Percentiles rank a stretch among this genome's conserved stretches.
phyloP scores from a whole-genome alignment of 2,329 filamentous ascomycete species.

The Aspergillus sojae region DNA sequence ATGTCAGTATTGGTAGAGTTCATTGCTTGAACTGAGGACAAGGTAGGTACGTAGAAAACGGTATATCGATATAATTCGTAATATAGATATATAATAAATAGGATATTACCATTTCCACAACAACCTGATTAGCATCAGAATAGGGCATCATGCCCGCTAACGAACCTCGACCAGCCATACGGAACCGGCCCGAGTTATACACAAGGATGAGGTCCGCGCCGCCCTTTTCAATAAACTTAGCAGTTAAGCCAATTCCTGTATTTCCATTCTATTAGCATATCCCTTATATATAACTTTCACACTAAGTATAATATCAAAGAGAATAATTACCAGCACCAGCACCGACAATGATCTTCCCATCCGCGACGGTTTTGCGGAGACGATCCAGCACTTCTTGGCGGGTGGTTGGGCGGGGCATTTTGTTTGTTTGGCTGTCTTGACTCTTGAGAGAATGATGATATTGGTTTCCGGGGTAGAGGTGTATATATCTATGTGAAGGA shows the following conservation, averaged over 20 bases:
- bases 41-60: not conserved
- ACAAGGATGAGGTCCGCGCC: constrained; percentile 71
- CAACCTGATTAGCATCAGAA: constrained; percentile 70
- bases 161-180: constrained; percentile 72
- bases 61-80: not conserved
- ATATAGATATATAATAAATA: too few relatives aligned
- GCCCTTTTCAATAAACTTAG: constrained; percentile 70
- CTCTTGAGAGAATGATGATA: not conserved
- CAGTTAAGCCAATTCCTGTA: constrained; percentile 68
- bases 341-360: constrained; percentile 65
- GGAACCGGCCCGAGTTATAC: constrained; percentile 72
- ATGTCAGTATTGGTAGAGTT: not conserved
- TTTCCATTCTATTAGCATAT: not conserved
- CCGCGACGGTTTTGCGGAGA: constrained; percentile 57
- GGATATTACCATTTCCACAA: constrained; percentile 63
- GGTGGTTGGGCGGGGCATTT: constrained; percentile 61
- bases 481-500: not conserved
- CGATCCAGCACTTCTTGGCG: constrained; percentile 58
- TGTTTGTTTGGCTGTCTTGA: constrained; percentile 5
- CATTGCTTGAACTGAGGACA: not conserved
- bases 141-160: constrained; percentile 72
- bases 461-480: not conserved
- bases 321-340: constrained; percentile 59
- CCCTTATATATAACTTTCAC: not conserved
- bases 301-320: not conserved